phyloP scores from a whole-genome alignment of 495 filamentous ascomycete species.

The Penicillium subrubescens region DNA sequence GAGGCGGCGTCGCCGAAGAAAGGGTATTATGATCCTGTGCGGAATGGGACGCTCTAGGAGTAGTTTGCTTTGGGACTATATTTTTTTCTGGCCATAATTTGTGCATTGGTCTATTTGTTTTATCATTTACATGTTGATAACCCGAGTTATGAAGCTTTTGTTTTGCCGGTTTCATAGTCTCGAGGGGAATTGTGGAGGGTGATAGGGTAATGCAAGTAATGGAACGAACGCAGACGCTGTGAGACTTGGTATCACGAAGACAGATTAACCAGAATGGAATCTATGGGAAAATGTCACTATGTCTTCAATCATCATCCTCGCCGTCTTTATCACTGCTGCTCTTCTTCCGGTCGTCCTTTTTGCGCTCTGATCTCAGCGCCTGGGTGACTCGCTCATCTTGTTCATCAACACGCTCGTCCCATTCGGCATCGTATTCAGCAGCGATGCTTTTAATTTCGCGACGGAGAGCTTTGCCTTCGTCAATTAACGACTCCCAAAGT shows the following conservation, averaged over 20 bases:
- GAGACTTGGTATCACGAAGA: not conserved
- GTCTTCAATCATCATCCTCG: constrained; percentile 37
- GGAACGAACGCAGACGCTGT: not conserved
- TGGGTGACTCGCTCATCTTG: constrained; percentile 72
- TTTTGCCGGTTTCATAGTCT: not conserved
- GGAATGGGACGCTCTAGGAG: constrained; percentile 39
- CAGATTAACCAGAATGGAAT: constrained; percentile 1
- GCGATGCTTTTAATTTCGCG: constrained; percentile 82
- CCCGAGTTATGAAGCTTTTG: not conserved
- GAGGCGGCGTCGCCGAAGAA: constrained; percentile 33
- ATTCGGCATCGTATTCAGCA: constrained; percentile 89
- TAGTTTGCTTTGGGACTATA: not conserved
- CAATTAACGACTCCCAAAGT: constrained; percentile 77
- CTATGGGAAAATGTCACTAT: constrained; percentile 8
- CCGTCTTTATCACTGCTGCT: constrained; percentile 46
- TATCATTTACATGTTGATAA: not conserved
- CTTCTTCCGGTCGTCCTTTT: constrained; percentile 51
- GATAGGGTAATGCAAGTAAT: constrained; percentile 10
- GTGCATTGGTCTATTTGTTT: constrained; percentile 9
- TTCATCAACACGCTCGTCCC: constrained; percentile 82
- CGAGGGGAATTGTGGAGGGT: not conserved
- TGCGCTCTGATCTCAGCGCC: constrained; percentile 64
- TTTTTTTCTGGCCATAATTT: not conserved
- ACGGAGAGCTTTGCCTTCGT: constrained; percentile 77
- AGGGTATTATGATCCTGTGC: constrained; percentile 50